phyloP scores from a whole-genome alignment of 441 rosid species.

The Populus trichocarpa region DNA sequence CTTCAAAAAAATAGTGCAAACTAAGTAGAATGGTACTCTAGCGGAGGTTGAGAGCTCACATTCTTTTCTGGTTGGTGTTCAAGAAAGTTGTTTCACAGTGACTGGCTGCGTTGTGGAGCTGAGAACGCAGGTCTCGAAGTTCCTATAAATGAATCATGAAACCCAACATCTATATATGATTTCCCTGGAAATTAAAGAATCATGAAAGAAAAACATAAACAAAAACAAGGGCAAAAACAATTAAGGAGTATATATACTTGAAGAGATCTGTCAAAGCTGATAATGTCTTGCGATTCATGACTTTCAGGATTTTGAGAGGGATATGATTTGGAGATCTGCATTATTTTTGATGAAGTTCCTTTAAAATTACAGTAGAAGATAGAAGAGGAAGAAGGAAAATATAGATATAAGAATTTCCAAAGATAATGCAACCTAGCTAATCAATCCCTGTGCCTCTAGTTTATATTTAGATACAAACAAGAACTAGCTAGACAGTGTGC shows the following conservation, averaged over 20 bases:
- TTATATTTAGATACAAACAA: no score
- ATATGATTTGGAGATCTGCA: constrained; percentile 25
- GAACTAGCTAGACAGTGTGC: background rate
- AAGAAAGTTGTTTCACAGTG: constrained; percentile 53
- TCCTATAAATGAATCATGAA: constrained; percentile 33
- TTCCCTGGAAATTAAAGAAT: background rate
- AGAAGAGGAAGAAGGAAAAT: background rate
- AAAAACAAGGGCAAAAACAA: background rate
- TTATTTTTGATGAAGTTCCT: background rate
- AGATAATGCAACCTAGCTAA: background rate
- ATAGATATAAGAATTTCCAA: background rate
- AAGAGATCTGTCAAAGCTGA: constrained; percentile 51
- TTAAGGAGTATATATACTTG: constrained; percentile 23
- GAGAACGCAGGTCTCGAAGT: constrained; percentile 58
- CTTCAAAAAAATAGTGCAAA: background rate
- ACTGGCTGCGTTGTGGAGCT: constrained; percentile 66
- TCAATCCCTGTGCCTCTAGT: background rate
- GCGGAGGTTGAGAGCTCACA: constrained; percentile 27
- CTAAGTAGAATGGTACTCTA: background rate
- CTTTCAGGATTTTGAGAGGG: constrained; percentile 16
- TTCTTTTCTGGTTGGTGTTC: constrained; percentile 38
- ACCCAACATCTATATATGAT: background rate
- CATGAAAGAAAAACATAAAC: background rate
- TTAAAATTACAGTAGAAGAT: background rate
- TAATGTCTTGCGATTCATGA: constrained; percentile 25